Evolutionary conservation across 306 rosid genomes (phyloP).

Genomic region (Dalbergia cultrata): DNA sequence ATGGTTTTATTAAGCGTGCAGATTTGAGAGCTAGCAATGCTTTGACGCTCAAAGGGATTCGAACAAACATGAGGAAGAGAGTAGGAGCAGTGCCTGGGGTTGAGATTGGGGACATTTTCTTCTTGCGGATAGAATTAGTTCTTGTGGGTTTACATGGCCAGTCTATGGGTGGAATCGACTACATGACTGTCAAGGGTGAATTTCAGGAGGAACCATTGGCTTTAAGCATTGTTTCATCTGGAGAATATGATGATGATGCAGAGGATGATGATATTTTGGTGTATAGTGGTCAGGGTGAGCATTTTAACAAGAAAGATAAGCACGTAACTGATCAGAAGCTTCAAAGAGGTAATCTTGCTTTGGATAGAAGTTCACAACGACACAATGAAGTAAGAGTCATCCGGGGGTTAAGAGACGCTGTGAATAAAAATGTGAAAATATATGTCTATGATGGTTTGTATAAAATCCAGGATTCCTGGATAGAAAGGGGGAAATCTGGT

Average conservation of each 20-base stretch:
- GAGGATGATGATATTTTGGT: constrained; percentile 63
- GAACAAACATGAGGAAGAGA: constrained; percentile 65
- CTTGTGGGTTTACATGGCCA: constrained; percentile 73
- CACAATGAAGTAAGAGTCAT: constrained; percentile 69
- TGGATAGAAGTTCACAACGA: constrained; percentile 60
- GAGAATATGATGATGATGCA: constrained; percentile 64
- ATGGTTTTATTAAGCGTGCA: constrained; percentile 47
- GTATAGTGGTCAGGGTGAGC: constrained; percentile 78
- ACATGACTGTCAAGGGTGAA: constrained; percentile 49
- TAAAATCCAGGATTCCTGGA: constrained; percentile 67
- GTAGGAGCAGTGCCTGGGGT: constrained; percentile 68
- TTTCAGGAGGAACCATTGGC: constrained; percentile 64
- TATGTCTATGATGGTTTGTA: constrained; percentile 79
- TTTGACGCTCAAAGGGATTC: constrained; percentile 55
- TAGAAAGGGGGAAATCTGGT: constrained; percentile 65
- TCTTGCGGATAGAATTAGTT: constrained; percentile 65
- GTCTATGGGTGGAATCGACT: constrained; percentile 80
- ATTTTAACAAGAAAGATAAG: constrained; percentile 61
- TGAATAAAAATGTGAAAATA: constrained; percentile 52
- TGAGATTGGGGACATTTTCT: constrained; percentile 76
- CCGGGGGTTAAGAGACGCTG: constrained; percentile 62
- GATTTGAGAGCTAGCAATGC: constrained; percentile 67
- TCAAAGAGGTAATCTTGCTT: constrained; percentile 77
- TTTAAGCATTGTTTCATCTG: constrained; percentile 72
- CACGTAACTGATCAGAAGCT: constrained; percentile 72